These are phyloP conservation scores for Moesziomyces sp. DNA, from an alignment of 1,284 basidiomycete genomes.

Conservation along the genomic window DNA sequence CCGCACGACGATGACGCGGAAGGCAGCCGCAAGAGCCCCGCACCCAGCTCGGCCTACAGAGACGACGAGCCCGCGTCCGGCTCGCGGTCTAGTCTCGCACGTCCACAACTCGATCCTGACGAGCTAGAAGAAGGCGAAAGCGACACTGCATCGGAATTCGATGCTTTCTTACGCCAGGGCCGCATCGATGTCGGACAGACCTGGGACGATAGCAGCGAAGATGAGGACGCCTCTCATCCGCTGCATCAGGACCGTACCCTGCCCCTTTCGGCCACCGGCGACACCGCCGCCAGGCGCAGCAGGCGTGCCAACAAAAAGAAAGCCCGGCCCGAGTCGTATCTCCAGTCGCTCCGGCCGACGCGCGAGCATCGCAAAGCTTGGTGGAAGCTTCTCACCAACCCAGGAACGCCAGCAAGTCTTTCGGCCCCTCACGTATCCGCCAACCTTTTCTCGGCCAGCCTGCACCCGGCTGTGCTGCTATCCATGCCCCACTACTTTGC, in stretches of 20 bases:
- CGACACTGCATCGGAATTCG: slow-evolving; percentile 39
- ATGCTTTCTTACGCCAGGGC: slow-evolving; percentile 36
- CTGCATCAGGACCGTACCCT: slow-evolving; percentile 27
- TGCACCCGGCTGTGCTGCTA: slow-evolving; percentile 64
- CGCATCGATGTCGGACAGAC: slow-evolving; percentile 43
- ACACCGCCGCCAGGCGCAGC: slow-evolving; percentile 6
- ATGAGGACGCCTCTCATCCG: slow-evolving; percentile 22
- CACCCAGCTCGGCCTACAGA: neutral
- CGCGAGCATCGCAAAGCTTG: slow-evolving; percentile 37
- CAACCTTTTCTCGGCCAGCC: slow-evolving; percentile 62
- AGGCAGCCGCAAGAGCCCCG: neutral
- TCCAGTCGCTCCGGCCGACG: slow-evolving; percentile 29
- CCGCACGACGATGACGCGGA: neutral
- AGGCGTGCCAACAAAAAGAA: slow-evolving; percentile 3
- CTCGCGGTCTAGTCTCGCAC: slow-evolving; percentile 1
- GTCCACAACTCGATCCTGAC: slow-evolving; percentile 12
- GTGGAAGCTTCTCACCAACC: slow-evolving; percentile 52
- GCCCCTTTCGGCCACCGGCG: slow-evolving; percentile 27
- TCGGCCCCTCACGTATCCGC: slow-evolving; percentile 59
- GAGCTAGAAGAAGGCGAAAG: slow-evolving; percentile 50
- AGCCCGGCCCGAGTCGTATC: slow-evolving; percentile 19
- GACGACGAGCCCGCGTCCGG: neutral
- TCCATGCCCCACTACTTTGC: slow-evolving; percentile 64
- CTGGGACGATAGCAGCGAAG: slow-evolving; percentile 56
- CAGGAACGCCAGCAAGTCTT: slow-evolving; percentile 56